Evolutionary conservation across 177 flowering plant species (phyloP).

Genomic region (Vitis hybrid): DNA sequence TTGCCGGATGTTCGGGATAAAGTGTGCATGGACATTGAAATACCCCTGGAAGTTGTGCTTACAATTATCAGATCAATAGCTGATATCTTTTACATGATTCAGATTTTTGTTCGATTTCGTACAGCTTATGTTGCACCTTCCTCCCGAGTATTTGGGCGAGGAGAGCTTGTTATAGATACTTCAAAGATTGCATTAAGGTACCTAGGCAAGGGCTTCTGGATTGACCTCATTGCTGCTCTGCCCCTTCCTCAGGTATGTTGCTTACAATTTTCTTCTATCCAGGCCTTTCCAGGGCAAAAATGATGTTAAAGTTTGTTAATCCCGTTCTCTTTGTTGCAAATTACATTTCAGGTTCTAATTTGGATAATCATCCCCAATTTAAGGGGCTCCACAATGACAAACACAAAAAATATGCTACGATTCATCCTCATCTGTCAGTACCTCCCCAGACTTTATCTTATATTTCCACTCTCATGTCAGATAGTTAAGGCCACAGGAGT

Average conservation of each 20-base stretch:
- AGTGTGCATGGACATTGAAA: slow-evolving; percentile 60
- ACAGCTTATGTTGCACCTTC: slow-evolving; percentile 94
- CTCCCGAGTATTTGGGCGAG: slow-evolving; percentile 96
- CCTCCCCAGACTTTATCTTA: slow-evolving; percentile 50
- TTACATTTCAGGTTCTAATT: slow-evolving; percentile 37
- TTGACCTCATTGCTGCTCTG: slow-evolving; percentile 79
- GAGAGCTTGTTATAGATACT: slow-evolving; percentile 89
- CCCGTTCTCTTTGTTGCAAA: not conserved
- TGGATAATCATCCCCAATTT: slow-evolving; percentile 54
- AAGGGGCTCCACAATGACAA: slow-evolving; percentile 43
- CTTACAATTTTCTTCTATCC: not conserved
- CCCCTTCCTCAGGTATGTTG: slow-evolving; percentile 91
- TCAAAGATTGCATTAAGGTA: slow-evolving; percentile 71
- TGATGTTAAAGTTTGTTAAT: not conserved
- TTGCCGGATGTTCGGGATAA: slow-evolving; percentile 49
- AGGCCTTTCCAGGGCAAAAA: not conserved
- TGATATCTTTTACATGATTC: slow-evolving; percentile 70
- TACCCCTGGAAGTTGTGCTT: slow-evolving; percentile 53
- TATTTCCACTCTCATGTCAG: slow-evolving; percentile 50
- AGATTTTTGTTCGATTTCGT: slow-evolving; percentile 64
- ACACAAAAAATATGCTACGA: slow-evolving; percentile 49
- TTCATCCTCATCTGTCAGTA: slow-evolving; percentile 54
- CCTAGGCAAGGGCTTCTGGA: slow-evolving; percentile 56
- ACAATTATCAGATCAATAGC: slow-evolving; percentile 64
- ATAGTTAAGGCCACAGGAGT: slow-evolving; percentile 58